These are phyloP conservation scores for Cymbopogon citratus DNA, from an alignment of 176 grass and related monocot species.

Conservation along the genomic window DNA sequence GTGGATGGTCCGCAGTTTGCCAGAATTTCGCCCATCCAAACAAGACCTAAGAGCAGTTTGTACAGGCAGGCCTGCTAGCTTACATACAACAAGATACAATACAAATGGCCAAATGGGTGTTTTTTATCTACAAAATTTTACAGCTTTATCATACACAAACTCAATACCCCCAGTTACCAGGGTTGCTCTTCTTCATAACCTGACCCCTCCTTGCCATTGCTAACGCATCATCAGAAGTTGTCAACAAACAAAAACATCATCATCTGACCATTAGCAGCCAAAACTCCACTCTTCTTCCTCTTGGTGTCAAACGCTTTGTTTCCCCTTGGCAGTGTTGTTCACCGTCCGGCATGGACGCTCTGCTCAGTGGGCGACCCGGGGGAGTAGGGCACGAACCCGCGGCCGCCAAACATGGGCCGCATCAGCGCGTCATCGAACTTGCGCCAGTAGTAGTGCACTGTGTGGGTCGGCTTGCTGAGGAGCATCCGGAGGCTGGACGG, in stretches of 20 bases:
- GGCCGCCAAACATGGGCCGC: slow-evolving; percentile 88
- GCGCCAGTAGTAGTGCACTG: slow-evolving; percentile 96
- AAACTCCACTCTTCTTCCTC: background rate
- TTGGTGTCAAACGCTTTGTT: background rate
- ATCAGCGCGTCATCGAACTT: slow-evolving; percentile 91
- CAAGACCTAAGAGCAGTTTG: background rate
- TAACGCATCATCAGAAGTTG: slow-evolving; percentile 10
- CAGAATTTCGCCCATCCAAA: background rate
- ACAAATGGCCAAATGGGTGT: slow-evolving; percentile 9
- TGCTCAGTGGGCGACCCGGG: slow-evolving; percentile 77
- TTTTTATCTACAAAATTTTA: slow-evolving; percentile 54
- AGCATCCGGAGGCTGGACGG: slow-evolving; percentile 92
- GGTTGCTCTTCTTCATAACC: slow-evolving; percentile 22
- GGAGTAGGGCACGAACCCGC: slow-evolving; percentile 73
- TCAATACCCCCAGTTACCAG: slow-evolving; percentile 13
- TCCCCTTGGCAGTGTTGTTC: background rate
- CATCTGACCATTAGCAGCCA: slow-evolving; percentile 17
- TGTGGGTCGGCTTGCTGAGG: slow-evolving; percentile 71
- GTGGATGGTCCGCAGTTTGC: background rate
- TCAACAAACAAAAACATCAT: slow-evolving; percentile 3
- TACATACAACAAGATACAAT: slow-evolving; percentile 8
- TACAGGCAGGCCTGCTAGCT: background rate
- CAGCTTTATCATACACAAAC: slow-evolving; percentile 11
- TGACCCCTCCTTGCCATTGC: slow-evolving; percentile 9
- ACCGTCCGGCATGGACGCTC: slow-evolving; percentile 28